Evolutionary conservation across 805 yeast genomes (phyloP), one percentile per base, ranked within the genome.

Genomic region (Candida pini): DNA sequence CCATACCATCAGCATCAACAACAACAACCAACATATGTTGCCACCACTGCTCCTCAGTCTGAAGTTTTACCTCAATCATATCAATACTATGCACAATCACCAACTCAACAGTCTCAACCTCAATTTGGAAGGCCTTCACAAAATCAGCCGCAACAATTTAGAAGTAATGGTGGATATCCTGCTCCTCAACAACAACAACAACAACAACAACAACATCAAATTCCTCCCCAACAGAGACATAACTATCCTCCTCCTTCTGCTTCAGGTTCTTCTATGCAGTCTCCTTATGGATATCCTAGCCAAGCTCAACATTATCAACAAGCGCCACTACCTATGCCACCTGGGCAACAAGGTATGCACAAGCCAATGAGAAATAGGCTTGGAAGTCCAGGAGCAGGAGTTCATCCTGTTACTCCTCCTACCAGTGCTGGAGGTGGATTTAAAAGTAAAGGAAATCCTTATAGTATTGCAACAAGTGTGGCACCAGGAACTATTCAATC

Each of bases 401-500:
- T 8, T 20, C 9, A 10, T 20, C 23, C 23, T 20, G 23, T 8
- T 22, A 12, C 9, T 10, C n/a, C n/a, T n/a, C n/a, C n/a, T n/a
- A n/a, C 25, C 25, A 22, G n/a, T 13, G 25, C 18, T 18, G 23
- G 23, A 30, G 38, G 28, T 21, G 23, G 18, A 26, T 32, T 32
- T 34, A 34, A 26, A 30, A 31, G 25, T 33, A 39, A 15, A 6
- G 33, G 33, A 15, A 37, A 32, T 22, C 48, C 48, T 8, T 44
- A 45, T 26, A 38, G 43, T 9, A 30, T 43, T 31, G 46, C 46
- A 15, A 38, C 40, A 31, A 30, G 51, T 31, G 59, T 58, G 5
- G 33, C 45, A 30, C 45, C 49, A 13, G 29, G 34, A 12, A 31
- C 35, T 7, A 33, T 47, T 4, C 29, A 29, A 16, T 22, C 13